A percentile compares a stretch with the other conserved stretches of the same genome.
These are phyloP conservation scores for Candida dubliniensis DNA, from an alignment of 1,139 yeast species.

Conservation along the genomic window DNA sequence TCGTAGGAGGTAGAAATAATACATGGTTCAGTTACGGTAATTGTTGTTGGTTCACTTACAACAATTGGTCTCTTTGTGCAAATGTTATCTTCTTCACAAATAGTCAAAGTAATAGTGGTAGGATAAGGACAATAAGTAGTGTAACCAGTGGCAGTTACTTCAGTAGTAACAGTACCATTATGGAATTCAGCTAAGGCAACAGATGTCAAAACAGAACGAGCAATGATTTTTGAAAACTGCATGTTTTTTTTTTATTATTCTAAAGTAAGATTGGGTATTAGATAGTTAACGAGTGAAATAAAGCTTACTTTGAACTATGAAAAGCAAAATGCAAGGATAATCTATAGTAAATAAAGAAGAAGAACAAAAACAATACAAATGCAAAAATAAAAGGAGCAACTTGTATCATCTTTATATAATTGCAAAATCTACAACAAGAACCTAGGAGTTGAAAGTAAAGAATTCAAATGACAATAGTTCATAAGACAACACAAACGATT, in stretches of 20 bases:
- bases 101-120: constrained; percentile 34
- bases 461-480: no score
- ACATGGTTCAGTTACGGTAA: constrained; percentile 38
- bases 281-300: constrained; percentile 7
- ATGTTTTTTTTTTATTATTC: constrained; percentile 20
- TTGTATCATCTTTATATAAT: no score
- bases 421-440: no score
- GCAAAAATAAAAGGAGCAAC: constrained; percentile 1
- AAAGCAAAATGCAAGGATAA: neutral
- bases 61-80: constrained; percentile 26
- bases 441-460: no score
- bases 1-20: constrained; percentile 37
- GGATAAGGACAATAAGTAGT: constrained; percentile 40
- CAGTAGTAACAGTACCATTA: constrained; percentile 39
- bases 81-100: constrained; percentile 19
- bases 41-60: constrained; percentile 36
- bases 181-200: constrained; percentile 31
- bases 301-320: constrained; percentile 13
- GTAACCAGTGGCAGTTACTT: constrained; percentile 35
- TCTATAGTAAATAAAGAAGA: constrained; percentile 3
- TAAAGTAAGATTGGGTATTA: constrained; percentile 12
- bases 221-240: constrained; percentile 41
- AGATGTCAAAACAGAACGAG: constrained; percentile 36
- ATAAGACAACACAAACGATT: no score
- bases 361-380: neutral